Conservation (phyloP, 2,329 filamentous ascomycete genomes). For the Diaporthe nobilis region DNA sequence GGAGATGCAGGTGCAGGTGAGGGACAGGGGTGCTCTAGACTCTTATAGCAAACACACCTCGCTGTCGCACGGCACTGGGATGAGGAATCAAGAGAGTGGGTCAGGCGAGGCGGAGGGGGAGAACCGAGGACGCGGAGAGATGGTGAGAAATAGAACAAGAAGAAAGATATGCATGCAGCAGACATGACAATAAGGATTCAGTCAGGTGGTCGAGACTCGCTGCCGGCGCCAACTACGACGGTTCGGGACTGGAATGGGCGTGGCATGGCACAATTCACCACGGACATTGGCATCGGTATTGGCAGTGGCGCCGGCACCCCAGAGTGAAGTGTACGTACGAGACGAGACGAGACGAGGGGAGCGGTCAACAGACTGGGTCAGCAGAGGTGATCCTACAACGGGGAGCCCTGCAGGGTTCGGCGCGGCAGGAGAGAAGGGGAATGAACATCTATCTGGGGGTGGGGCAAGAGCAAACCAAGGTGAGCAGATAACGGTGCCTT, state of each 20-base stretch:
- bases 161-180: neutral
- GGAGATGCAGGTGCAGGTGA: neutral
- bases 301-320: neutral
- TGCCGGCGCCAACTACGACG: conserved; percentile 1
- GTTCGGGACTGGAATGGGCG: conserved; percentile 14
- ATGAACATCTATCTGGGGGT: neutral
- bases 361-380: conserved; percentile 27
- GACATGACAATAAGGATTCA: neutral
- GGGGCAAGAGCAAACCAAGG: neutral
- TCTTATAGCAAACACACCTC: neutral
- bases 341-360: neutral
- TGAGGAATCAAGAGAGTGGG: neutral
- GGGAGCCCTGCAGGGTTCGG: conserved; percentile 13
- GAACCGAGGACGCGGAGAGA: too few relatives aligned
- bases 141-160: neutral
- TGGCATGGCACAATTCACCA: neutral
- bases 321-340: neutral
- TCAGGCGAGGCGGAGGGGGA: neutral
- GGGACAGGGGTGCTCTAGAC: neutral
- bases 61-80: neutral
- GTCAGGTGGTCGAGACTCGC: neutral
- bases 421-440: neutral
- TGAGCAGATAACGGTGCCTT: neutral
- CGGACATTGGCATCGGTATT: neutral
- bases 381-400: conserved; percentile 8